phyloP scores from a whole-genome alignment of 2,329 filamentous ascomycete species.

The Arthroderma sp. region DNA sequence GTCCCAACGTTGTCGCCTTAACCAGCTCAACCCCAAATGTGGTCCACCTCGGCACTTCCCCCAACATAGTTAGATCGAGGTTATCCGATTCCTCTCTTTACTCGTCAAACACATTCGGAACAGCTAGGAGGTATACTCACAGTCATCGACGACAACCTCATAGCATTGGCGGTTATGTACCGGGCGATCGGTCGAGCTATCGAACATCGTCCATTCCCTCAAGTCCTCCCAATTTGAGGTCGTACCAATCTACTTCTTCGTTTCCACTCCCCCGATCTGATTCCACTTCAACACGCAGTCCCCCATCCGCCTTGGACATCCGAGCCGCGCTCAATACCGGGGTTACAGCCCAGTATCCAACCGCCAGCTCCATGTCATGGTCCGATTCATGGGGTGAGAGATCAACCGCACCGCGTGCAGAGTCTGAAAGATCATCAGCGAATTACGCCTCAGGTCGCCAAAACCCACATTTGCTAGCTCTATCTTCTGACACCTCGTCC shows the following conservation, averaged over 20 bases:
- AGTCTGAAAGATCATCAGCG: no score
- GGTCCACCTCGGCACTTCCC: conserved; percentile 19
- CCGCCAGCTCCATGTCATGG: conserved; percentile 16
- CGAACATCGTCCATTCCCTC: conserved; percentile 27
- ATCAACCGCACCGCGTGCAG: conserved; percentile 11
- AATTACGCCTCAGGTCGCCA: conserved; percentile 20
- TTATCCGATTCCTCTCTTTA: conserved; percentile 27
- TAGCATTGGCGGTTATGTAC: conserved; percentile 13
- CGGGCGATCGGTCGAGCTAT: conserved; percentile 21
- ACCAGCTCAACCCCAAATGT: conserved; percentile 28
- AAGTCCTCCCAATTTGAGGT: conserved; percentile 24
- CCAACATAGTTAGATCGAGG: conserved; percentile 18
- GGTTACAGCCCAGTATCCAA: conserved; percentile 5
- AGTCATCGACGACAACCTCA: conserved; percentile 21
- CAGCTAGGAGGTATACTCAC: conserved; percentile 26
- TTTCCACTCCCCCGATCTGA: conserved; percentile 12
- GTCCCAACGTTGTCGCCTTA: conserved; percentile 27
- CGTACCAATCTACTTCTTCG: conserved; percentile 23
- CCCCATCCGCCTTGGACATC: conserved; percentile 10
- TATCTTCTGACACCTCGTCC: conserved; percentile 31
- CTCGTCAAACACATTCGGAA: conserved; percentile 28
- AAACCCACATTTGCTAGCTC: conserved; percentile 32
- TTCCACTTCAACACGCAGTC: conserved; percentile 19
- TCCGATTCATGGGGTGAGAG: conserved; percentile 30
- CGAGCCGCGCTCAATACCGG: conserved; percentile 4